Percentiles rank a stretch among this genome's conserved stretches.
Evolutionary conservation across 306 rosid species (phyloP).

Genomic region (Cucurbita moschata): DNA sequence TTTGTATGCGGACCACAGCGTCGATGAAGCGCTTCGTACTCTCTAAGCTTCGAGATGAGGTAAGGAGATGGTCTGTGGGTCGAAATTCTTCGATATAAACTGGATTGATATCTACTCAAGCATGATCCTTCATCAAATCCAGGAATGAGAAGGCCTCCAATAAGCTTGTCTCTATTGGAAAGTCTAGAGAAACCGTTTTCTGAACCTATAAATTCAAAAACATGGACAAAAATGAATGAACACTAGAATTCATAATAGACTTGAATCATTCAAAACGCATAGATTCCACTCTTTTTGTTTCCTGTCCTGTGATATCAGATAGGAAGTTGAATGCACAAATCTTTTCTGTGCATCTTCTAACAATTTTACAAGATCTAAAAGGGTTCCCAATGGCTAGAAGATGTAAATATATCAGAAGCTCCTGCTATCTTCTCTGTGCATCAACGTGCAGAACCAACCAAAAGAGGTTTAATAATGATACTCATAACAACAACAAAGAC

Average conservation of each 20-base stretch:
- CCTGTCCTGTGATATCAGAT: not conserved
- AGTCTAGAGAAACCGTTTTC: conserved; percentile 15
- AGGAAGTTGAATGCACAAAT: not conserved
- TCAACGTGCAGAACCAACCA: not conserved
- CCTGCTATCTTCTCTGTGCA: not conserved
- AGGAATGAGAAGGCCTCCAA: conserved; percentile 40
- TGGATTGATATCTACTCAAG: conserved; percentile 49
- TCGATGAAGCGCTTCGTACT: conserved; percentile 44
- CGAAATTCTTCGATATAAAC: conserved; percentile 20
- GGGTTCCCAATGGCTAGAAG: not conserved
- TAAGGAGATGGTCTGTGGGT: conserved; percentile 38
- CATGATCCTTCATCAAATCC: conserved; percentile 50
- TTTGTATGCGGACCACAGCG: conserved; percentile 49
- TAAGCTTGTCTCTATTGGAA: conserved; percentile 17
- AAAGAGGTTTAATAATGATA: not conserved
- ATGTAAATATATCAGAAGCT: not conserved
- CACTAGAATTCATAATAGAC: not conserved
- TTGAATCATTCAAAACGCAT: not conserved
- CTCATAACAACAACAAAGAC: not conserved
- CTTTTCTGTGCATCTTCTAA: too few species aligned
- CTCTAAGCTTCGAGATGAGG: conserved; percentile 40
- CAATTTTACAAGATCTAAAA: too few species aligned
- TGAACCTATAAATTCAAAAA: conserved; percentile 21
- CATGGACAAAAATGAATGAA: not conserved
- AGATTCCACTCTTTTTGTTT: not conserved